Base-by-base conservation (phyloP, 352 stramenopile species). In the Thalassiosira ordinaria region DNA sequence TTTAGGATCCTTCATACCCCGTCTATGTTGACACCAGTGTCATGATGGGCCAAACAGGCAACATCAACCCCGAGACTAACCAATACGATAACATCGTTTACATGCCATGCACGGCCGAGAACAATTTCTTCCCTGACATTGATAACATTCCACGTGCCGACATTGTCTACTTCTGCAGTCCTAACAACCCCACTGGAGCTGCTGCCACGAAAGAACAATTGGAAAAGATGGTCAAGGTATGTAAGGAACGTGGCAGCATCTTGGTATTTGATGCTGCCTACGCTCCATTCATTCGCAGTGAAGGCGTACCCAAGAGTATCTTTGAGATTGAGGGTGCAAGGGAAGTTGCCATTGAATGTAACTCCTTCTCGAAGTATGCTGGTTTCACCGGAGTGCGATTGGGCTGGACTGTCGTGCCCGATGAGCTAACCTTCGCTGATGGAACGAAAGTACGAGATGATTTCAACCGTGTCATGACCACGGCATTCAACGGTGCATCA, bases 61-160 rank as follows among this genome's bases (percentile, higher is more conserved):
- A 87, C 22, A 88, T 95, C 69, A 78, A 96, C 65, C 33, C 71
- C 18, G 79, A 84, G 11, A 96, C 88, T 18, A 93, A 86, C 60
- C 94, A 97, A 84, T 97, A 95, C 83, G 84, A 96, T 47, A 96
- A 96, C 61, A 95, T 97, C 78, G 90, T 96, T 14, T 97, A 97
- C 91, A 97, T 97, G 94, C 88, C 91, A 5, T 97, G 92, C 78
- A 95, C 81, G 55, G 81, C 84, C n/a, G 82, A 91, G 61, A 96
- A 96, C 84, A 83, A 95, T 62, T 96, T 97, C 78, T 96, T 96
- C 84, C 94, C 94, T 18, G 90, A 96, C 73, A 89, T 96, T 59
- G 86, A 86, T 13, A 86, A 64, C 69, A 29, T 93, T 16, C 89
- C 90, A 22, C 78, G 92, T 53, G 91, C 94, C 8, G 94, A 97